These are phyloP conservation scores for Blastobotrys raffinosifermentans DNA, from an alignment of 1,139 yeast species.

Conservation along the genomic window DNA sequence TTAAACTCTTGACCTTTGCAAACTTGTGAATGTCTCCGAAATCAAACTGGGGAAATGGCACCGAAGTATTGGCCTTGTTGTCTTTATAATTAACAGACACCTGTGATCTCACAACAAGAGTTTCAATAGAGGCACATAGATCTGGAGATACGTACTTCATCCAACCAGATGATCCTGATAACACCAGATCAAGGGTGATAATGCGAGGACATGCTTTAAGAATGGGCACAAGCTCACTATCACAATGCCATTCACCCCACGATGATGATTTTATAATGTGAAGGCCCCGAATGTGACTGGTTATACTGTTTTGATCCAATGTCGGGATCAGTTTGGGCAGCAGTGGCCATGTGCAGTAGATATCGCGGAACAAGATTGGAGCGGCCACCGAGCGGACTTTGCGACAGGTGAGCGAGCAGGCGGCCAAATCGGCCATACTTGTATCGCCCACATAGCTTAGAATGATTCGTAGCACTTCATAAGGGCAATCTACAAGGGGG, in stretches of 20 bases:
- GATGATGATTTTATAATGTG: conserved; percentile 17
- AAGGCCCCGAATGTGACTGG: conserved; percentile 12
- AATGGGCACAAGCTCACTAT: conserved; percentile 14
- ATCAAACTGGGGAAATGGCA: conserved; percentile 11
- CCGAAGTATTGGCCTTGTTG: conserved; percentile 5
- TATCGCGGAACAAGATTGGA: background rate
- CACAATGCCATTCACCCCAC: conserved; percentile 26
- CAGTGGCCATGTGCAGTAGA: conserved; percentile 3
- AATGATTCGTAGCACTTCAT: background rate
- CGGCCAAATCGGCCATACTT: conserved; percentile 3
- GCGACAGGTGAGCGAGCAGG: conserved; percentile 9
- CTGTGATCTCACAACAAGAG: conserved; percentile 6
- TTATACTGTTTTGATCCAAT: conserved; percentile 7
- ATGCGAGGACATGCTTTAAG: conserved; percentile 15
- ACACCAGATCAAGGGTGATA: conserved; percentile 12
- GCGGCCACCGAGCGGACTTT: conserved; percentile 1
- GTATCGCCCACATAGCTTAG: background rate
- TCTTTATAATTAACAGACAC: conserved; percentile 1
- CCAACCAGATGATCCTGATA: conserved; percentile 15
- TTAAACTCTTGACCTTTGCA: conserved; percentile 5
- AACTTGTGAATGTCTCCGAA: conserved; percentile 7
- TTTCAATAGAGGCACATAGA: conserved; percentile 2
- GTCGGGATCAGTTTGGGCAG: conserved; percentile 9
- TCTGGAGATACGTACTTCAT: conserved; percentile 9
- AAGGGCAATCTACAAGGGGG: no score